Evolutionary conservation across 2,329 filamentous ascomycete genomes (phyloP), one percentile per base, ranked within the genome.

Genomic region (Fusarium sp.): DNA sequence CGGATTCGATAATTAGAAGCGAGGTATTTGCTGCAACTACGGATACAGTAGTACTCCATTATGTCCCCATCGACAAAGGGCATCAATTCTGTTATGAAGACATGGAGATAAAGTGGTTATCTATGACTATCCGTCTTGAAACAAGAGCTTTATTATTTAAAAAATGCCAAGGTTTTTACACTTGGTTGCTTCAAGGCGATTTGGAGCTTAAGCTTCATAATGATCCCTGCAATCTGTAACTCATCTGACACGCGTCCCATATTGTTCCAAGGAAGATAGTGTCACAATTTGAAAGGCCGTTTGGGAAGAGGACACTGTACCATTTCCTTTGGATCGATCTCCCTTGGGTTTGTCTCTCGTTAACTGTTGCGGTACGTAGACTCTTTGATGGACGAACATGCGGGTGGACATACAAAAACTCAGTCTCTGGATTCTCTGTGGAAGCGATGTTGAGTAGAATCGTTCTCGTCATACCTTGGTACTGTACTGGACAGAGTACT

Each of bases 241-340:
- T 27, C 27, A 63, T 70, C 60, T 71, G 73, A 74, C 73, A 74
- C 73, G 73, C 73, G 73, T 75, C 72, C 62, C 59, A 63, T 68
- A 68, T 63, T 51, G 15, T 62, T 58, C 51, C 51, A 65, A 69
- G 66, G 59, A 61, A 68, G 27, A 71, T 60, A 60, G 59, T 57
- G 47, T 42, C 47, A 24, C 22, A 47, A 11, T 55, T 61, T 42
- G 40, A 38, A 34, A 62, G 27, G 34, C 44, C 24, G 45, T 50
- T 64, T 25, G n/a, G 25, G 29, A 47, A 51, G 51, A 52, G 60
- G 46, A 58, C 55, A 71, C 59, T 68, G 63, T 59, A 22, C 46
- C 49, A 29, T 57, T 14, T 53, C 14, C 9, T 22, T 18, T 32
- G 20, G 8, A 20, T 27, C 34, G 22, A 10, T 40, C 38, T 70